These are phyloP conservation scores for Vitis hybrid DNA, from an alignment of 177 flowering plant species.

Conservation along the genomic window DNA sequence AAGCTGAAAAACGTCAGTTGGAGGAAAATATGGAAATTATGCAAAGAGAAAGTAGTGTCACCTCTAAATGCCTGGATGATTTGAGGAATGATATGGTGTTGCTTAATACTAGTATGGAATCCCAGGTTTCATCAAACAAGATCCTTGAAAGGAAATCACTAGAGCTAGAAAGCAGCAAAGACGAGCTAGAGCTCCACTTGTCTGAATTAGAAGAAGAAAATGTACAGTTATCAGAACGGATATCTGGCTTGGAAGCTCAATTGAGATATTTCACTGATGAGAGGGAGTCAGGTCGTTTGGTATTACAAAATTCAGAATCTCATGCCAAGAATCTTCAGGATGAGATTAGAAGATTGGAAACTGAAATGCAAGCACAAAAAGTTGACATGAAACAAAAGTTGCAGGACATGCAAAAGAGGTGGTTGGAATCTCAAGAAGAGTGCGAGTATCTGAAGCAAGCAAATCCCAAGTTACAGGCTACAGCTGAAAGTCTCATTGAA, in stretches of 20 bases:
- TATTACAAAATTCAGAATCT: slow-evolving; percentile 11
- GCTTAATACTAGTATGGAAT: slow-evolving; percentile 7
- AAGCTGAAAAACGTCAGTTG: slow-evolving; percentile 12
- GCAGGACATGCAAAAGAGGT: slow-evolving; percentile 16
- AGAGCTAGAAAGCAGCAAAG: slow-evolving; percentile 13
- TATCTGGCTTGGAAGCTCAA: slow-evolving; percentile 22
- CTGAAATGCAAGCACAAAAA: slow-evolving; percentile 8
- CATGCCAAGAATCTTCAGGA: slow-evolving; percentile 15
- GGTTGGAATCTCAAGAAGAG: slow-evolving; percentile 21
- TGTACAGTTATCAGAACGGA: slow-evolving; percentile 18
- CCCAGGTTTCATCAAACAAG: slow-evolving; percentile 15
- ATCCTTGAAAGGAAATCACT: slow-evolving; percentile 11
- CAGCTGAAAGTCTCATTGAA: slow-evolving; percentile 18
- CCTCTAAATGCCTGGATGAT: slow-evolving; percentile 1
- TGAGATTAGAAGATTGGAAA: slow-evolving; percentile 9
- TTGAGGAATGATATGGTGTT: slow-evolving; percentile 1
- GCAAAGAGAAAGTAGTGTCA: slow-evolving; percentile 8
- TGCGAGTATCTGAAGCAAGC: slow-evolving; percentile 13
- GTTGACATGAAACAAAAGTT: slow-evolving; percentile 14
- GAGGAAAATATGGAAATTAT: slow-evolving; percentile 8
- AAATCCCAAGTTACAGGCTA: slow-evolving; percentile 14
- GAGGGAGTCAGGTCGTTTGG: slow-evolving; percentile 16
- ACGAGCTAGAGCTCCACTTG: slow-evolving; percentile 15
- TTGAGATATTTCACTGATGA: slow-evolving; percentile 19
- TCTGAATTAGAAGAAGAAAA: slow-evolving; percentile 21